Percentiles rank a stretch among this genome's conserved stretches.
phyloP scores from a whole-genome alignment of 1,284 basidiomycete species.

The Vanrija humicola region DNA sequence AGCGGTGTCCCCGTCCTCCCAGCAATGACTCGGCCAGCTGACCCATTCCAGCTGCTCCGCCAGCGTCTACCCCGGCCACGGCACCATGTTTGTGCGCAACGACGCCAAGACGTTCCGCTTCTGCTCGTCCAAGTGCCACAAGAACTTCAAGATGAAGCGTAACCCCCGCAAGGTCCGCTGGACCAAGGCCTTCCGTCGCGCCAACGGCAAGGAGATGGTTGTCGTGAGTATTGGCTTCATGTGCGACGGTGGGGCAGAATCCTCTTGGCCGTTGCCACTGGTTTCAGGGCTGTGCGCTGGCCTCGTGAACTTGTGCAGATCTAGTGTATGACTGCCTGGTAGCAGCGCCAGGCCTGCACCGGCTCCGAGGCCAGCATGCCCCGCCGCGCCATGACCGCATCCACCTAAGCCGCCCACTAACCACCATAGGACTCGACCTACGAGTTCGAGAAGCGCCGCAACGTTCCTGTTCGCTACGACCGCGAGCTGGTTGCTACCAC shows the following conservation, averaged over 20 bases:
- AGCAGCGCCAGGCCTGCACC: background rate
- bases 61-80: slow-evolving; percentile 91
- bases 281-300: background rate
- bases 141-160: slow-evolving; percentile 99
- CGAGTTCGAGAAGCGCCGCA: slow-evolving; percentile 98
- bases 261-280: background rate
- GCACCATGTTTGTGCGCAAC: slow-evolving; percentile 92
- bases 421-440: slow-evolving; percentile 83
- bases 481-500: slow-evolving; percentile 90
- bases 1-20: no score
- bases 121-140: slow-evolving; percentile 97
- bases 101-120: slow-evolving; percentile 96
- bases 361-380: no score
- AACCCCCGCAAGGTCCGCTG: slow-evolving; percentile 98
- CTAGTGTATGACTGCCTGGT: background rate
- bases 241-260: background rate
- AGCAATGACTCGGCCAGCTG: no score
- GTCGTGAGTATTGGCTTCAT: slow-evolving; percentile 60
- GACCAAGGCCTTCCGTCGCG: slow-evolving; percentile 99
- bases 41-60: slow-evolving; percentile 62
- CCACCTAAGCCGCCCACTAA: background rate
- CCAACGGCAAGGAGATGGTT: slow-evolving; percentile 99
- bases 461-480: slow-evolving; percentile 96
- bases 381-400: no score
- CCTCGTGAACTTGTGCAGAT: background rate